Conservation (phyloP, 768 basidiomycete genomes). For the Lactifluus rugatus region DNA sequence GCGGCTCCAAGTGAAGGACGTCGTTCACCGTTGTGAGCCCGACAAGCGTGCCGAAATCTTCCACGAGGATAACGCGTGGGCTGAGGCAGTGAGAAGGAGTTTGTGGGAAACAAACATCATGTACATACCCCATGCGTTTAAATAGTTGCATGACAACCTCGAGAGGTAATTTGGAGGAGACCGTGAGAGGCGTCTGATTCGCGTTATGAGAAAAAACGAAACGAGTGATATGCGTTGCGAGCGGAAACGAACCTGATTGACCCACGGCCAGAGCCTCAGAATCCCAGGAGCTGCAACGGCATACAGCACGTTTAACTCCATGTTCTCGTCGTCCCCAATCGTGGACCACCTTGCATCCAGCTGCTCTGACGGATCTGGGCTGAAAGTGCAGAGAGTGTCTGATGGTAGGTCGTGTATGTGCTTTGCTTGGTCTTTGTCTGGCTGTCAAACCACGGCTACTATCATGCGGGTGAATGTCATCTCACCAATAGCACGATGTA, state of each 20-base stretch:
- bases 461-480: not conserved
- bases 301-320: constrained; percentile 54
- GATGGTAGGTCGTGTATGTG: constrained; percentile 49
- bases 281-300: constrained; percentile 46
- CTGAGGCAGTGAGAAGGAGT: constrained; percentile 33
- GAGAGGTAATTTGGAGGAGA: constrained; percentile 82
- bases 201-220: not conserved
- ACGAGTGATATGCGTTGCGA: not conserved
- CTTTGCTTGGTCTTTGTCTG: constrained; percentile 54
- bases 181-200: constrained; percentile 82
- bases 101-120: not conserved
- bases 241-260: constrained; percentile 66
- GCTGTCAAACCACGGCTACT: not conserved
- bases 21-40: constrained; percentile 96
- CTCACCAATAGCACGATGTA: constrained; percentile 77
- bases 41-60: constrained; percentile 68
- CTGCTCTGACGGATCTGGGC: constrained; percentile 39
- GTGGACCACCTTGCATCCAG: constrained; percentile 40
- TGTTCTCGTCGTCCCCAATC: constrained; percentile 58
- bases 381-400: constrained; percentile 69
- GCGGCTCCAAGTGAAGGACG: constrained; percentile 65
- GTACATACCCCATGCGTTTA: constrained; percentile 89
- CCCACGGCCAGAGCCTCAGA: constrained; percentile 79
- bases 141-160: constrained; percentile 98
- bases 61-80: constrained; percentile 92